Evolutionary conservation across 257 asterid species (phyloP).

Genomic region (Fraxinus americana): DNA sequence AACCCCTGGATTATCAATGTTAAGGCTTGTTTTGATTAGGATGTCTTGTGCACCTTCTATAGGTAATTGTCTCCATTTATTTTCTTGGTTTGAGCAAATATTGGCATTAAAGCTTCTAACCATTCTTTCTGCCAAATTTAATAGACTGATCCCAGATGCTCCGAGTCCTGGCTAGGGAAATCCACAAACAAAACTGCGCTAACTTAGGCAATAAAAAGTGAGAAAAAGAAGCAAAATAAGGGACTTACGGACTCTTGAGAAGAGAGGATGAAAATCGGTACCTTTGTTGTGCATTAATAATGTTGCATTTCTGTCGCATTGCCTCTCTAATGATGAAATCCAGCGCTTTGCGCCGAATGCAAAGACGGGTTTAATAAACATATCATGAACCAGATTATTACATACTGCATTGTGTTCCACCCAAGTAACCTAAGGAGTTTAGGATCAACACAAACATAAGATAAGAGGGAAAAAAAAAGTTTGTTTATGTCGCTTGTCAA

Average conservation of each 20-base stretch:
- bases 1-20: conserved; percentile 34
- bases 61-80: conserved; percentile 44
- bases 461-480: neutral
- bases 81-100: conserved; percentile 36
- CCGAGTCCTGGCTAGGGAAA: conserved; percentile 20
- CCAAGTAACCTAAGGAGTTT: conserved; percentile 50
- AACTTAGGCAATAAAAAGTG: neutral
- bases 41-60: conserved; percentile 45
- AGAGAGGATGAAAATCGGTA: neutral
- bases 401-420: conserved; percentile 51
- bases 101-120: conserved; percentile 35
- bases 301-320: conserved; percentile 37
- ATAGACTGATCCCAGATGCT: conserved; percentile 34
- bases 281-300: conserved; percentile 24
- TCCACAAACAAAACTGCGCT: neutral
- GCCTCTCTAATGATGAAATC: conserved; percentile 50
- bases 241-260: neutral
- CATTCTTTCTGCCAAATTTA: conserved; percentile 50
- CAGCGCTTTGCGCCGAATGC: conserved; percentile 55
- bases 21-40: conserved; percentile 38
- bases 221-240: neutral
- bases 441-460: conserved; percentile 6
- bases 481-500: neutral
- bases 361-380: conserved; percentile 36
- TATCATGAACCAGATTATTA: conserved; percentile 18